Conservation (phyloP, 352 stramenopile genomes). For the Phytopythium chamaehyphon region DNA sequence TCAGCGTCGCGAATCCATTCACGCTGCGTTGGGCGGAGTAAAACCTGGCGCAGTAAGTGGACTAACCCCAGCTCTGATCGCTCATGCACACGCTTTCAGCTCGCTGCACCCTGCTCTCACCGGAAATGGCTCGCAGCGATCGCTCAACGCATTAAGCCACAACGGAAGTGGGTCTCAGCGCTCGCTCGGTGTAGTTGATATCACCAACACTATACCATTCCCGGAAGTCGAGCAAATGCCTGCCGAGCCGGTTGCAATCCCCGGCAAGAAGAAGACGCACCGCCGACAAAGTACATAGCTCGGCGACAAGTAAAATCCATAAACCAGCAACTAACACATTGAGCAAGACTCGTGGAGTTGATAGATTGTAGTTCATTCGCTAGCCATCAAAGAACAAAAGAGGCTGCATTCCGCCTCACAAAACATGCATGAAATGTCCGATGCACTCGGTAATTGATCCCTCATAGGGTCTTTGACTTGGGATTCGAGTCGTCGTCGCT, state of each 20-base stretch:
- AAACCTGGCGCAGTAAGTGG: constrained; percentile 3
- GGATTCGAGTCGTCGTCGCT: constrained; percentile 6
- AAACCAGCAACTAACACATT: too few relatives aligned
- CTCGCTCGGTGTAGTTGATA: neutral
- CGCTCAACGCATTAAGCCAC: neutral
- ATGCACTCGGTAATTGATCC: too few relatives aligned
- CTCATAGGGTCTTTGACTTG: constrained; percentile 36
- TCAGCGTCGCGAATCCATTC: constrained; percentile 33
- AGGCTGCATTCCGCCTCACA: neutral
- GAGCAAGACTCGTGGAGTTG: too few relatives aligned
- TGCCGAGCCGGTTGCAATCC: neutral
- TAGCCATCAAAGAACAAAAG: too few relatives aligned
- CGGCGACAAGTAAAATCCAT: neutral
- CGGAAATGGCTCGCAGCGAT: neutral
- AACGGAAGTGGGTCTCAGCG: neutral
- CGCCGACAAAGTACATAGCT: constrained; percentile 5
- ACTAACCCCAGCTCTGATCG: constrained; percentile 1
- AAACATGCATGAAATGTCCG: too few relatives aligned
- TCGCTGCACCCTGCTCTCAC: neutral
- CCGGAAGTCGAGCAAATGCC: neutral
- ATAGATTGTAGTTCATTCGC: too few relatives aligned
- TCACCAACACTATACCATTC: neutral
- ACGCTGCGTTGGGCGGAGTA: constrained; percentile 24
- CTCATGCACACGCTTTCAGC: neutral
- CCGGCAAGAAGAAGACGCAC: neutral